Percentiles rank a stretch among this genome's conserved stretches.
These are phyloP conservation scores for Nepenthes gracilis DNA, from an alignment of 148 eudicot species.

Conservation along the genomic window DNA sequence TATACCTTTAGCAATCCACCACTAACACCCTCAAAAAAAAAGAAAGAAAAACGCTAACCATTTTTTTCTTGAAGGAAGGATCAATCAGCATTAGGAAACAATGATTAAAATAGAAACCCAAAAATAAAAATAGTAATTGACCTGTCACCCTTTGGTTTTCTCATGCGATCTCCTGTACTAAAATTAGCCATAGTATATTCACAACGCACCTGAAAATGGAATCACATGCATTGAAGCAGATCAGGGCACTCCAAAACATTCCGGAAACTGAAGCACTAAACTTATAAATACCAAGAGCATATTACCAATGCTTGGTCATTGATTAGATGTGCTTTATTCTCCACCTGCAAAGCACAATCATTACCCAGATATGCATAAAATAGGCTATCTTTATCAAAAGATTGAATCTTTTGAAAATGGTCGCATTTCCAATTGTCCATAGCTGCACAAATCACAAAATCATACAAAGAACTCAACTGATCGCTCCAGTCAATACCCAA, in stretches of 20 bases:
- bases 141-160: conserved; percentile 98
- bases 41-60: no score
- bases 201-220: conserved; percentile 54
- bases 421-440: neutral
- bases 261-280: neutral
- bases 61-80: neutral
- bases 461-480: no score
- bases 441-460: neutral
- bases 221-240: neutral
- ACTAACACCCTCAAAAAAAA: no score
- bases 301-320: conserved; percentile 83
- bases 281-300: neutral
- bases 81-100: neutral
- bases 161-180: conserved; percentile 90
- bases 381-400: neutral
- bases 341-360: conserved; percentile 41
- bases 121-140: neutral
- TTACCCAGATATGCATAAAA: neutral
- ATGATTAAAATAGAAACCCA: neutral
- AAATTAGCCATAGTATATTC: conserved; percentile 98
- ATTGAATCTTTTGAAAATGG: conserved; percentile 5
- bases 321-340: conserved; percentile 58
- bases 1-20: no score
- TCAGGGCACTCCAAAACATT: neutral
- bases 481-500: no score